phyloP scores from a whole-genome alignment of 2,329 filamentous ascomycete species.

The Trichoderma afroharzianum region DNA sequence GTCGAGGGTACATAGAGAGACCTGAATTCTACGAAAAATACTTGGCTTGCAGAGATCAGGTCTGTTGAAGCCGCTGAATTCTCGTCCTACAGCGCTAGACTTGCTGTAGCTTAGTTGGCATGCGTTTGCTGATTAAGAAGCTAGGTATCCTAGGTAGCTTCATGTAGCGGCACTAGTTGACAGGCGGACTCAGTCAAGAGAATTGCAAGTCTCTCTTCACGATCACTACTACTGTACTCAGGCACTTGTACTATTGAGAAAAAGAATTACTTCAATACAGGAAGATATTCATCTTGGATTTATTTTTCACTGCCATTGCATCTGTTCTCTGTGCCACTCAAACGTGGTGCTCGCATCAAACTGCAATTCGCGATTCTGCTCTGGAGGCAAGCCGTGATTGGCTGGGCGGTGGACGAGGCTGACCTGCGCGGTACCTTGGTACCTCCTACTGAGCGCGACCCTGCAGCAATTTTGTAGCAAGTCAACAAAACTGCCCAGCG shows the following conservation, averaged over 20 bases:
- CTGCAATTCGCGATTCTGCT: background rate
- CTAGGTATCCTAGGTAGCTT: background rate
- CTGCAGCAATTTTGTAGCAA: conserved; percentile 18
- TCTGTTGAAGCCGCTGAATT: background rate
- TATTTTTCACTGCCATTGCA: background rate
- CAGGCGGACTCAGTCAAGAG: background rate
- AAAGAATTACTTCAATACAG: background rate
- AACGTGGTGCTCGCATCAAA: background rate
- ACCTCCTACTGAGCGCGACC: conserved; percentile 15
- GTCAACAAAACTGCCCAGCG: conserved; percentile 18
- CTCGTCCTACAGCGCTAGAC: background rate
- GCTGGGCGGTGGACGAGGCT: background rate
- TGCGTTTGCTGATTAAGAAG: background rate
- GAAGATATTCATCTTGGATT: background rate
- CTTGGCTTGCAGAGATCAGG: background rate
- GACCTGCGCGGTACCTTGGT: conserved; percentile 9
- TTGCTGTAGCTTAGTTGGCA: background rate
- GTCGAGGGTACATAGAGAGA: background rate
- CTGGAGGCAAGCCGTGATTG: conserved; percentile 1
- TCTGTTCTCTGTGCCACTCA: background rate
- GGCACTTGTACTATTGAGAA: background rate
- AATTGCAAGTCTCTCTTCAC: background rate
- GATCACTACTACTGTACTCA: background rate
- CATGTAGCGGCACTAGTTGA: background rate
- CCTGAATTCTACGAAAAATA: background rate